Conservation (phyloP, 306 rosid species). For the Hippophae tibetana region DNA sequence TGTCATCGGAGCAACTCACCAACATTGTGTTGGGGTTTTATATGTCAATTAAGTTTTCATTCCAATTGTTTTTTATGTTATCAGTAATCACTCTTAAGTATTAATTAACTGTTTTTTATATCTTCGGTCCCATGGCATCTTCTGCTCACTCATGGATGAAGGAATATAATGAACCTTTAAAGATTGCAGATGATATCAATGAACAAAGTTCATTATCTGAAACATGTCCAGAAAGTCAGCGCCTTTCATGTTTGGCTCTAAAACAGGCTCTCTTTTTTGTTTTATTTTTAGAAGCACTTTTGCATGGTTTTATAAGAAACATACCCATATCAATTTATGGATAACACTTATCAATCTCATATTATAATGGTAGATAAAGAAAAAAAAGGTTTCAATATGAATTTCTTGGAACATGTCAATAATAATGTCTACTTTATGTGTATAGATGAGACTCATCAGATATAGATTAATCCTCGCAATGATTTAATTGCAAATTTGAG, state of each 20-base stretch:
- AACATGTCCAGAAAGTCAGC: conserved; percentile 87
- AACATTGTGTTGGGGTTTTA: too few relatives aligned
- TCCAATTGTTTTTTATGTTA: too few relatives aligned
- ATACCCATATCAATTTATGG: conserved; percentile 21
- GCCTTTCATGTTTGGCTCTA: conserved; percentile 77
- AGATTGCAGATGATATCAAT: conserved; percentile 77
- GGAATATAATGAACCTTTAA: conserved; percentile 84
- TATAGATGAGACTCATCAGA: conserved; percentile 49
- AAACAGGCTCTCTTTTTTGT: neutral
- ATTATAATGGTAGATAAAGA: too few relatives aligned
- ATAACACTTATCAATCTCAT: too few relatives aligned
- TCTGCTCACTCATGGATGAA: conserved; percentile 88
- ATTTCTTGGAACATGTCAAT: conserved; percentile 10
- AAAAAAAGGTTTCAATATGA: neutral
- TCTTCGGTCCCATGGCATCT: conserved; percentile 68
- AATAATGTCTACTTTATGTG: conserved; percentile 20
- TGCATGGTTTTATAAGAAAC: conserved; percentile 32
- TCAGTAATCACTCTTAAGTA: neutral
- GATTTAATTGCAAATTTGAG: conserved; percentile 66
- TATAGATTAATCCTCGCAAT: conserved; percentile 89
- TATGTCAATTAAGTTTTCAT: too few relatives aligned
- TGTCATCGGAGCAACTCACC: too few relatives aligned
- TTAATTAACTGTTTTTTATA: neutral
- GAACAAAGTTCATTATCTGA: conserved; percentile 48
- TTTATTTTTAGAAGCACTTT: too few relatives aligned